phyloP scores from a whole-genome alignment of 306 rosid genomes.

The Luffa aegyptiaca region DNA sequence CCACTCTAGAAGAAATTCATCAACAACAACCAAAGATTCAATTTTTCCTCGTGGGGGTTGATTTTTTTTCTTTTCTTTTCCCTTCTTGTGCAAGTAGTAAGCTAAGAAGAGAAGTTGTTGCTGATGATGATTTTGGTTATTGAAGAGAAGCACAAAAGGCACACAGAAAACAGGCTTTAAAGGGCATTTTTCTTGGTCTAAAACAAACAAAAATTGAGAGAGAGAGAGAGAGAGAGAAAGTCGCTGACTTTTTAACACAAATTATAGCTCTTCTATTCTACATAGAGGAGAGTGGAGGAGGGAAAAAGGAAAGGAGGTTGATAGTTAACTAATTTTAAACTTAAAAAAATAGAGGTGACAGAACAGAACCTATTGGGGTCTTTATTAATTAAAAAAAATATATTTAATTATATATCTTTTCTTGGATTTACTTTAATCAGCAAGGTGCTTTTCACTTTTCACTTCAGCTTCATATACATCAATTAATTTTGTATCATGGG shows the following conservation, averaged over 20 bases:
- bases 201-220: conserved; percentile 23
- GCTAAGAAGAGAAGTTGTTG: not conserved
- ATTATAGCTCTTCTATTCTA: conserved; percentile 28
- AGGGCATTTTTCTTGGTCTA: conserved; percentile 11
- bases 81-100: not conserved
- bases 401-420: not conserved
- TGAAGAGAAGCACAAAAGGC: conserved; percentile 17
- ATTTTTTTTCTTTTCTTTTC: not conserved
- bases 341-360: not conserved
- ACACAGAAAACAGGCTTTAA: conserved; percentile 23
- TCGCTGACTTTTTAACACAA: conserved; percentile 86
- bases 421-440: not conserved
- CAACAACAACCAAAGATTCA: not conserved
- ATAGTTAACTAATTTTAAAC: not conserved
- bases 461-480: not conserved
- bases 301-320: conserved; percentile 33
- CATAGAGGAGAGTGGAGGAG: conserved; percentile 10
- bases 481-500: not conserved
- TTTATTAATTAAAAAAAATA: not conserved
- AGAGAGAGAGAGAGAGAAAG: conserved; percentile 17
- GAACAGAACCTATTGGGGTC: not conserved
- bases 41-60: not conserved
- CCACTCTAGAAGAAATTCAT: not conserved
- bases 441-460: not conserved
- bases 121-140: not conserved